A percentile compares a stretch with the other conserved stretches of the same genome.
These are phyloP conservation scores for Erodium trifolium DNA, from an alignment of 441 rosid genomes.

Conservation along the genomic window DNA sequence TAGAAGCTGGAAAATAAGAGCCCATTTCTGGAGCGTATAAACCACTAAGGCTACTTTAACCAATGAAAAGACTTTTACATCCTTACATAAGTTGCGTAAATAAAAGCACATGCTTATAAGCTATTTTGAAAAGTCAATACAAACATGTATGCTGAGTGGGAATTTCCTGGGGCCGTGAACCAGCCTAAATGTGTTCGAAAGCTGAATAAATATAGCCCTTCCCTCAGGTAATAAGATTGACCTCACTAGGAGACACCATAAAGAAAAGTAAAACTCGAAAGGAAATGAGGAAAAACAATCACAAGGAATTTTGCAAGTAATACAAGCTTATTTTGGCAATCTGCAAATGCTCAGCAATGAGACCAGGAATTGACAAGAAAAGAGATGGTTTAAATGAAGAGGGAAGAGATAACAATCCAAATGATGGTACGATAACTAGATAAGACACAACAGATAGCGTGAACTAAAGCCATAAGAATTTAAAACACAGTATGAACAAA, in stretches of 20 bases:
- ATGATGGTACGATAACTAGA: slow-evolving; percentile 7
- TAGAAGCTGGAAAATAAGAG: background rate
- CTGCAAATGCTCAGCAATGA: background rate
- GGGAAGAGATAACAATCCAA: background rate
- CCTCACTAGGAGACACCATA: too few relatives aligned
- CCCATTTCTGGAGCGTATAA: background rate
- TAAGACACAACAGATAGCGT: background rate
- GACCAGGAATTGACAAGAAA: background rate
- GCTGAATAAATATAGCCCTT: background rate
- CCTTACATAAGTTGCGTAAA: background rate
- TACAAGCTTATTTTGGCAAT: background rate
- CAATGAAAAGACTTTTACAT: background rate
- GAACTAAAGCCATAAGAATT: background rate
- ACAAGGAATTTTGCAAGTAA: background rate
- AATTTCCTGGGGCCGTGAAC: background rate
- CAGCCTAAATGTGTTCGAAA: background rate
- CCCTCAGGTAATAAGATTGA: background rate
- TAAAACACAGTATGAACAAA: background rate
- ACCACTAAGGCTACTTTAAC: background rate
- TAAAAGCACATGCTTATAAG: background rate
- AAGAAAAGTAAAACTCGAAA: background rate
- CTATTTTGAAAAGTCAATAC: background rate
- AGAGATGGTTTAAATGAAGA: slow-evolving; percentile 9
- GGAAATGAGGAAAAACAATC: background rate
- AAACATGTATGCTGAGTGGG: background rate